phyloP scores from a whole-genome alignment of 1,284 basidiomycete genomes.

The Ceratobasidium papillatum region DNA sequence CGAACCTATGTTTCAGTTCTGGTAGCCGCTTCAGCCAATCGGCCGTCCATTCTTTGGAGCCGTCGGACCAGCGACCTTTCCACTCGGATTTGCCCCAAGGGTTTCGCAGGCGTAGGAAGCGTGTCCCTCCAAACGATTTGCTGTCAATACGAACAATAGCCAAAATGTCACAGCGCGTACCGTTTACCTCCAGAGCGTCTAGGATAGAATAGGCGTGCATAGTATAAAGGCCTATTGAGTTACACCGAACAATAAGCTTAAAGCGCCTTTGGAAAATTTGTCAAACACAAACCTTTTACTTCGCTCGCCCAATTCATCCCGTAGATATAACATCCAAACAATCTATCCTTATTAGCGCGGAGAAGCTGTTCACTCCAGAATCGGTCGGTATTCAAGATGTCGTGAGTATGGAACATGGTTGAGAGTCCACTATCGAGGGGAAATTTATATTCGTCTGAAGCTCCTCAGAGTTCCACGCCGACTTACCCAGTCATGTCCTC shows the following conservation, averaged over 20 bases:
- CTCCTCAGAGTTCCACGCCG: not conserved
- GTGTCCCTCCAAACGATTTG: not conserved
- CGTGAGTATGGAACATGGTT: conserved; percentile 37
- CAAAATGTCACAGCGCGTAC: not conserved
- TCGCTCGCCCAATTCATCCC: not conserved
- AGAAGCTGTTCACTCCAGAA: conserved; percentile 45
- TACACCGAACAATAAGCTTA: not conserved
- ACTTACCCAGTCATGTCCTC: conserved; percentile 45
- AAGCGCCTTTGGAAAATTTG: not conserved
- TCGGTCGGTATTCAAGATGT: conserved; percentile 43
- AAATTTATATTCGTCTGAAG: not conserved
- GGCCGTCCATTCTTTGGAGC: conserved; percentile 44
- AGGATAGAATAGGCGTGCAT: conserved; percentile 43
- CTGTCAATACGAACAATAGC: not conserved
- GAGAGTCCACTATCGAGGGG: conserved; percentile 19
- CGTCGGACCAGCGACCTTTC: conserved; percentile 44
- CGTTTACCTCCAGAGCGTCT: conserved; percentile 13
- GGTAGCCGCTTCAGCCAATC: conserved; percentile 43
- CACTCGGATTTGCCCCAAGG: conserved; percentile 58
- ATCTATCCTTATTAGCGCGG: conserved; percentile 42
- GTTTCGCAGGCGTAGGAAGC: conserved; percentile 55
- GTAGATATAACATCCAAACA: conserved; percentile 45
- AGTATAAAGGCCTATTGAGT: conserved; percentile 25
- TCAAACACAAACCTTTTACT: not conserved
- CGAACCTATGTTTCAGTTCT: conserved; percentile 44